phyloP scores from a whole-genome alignment of 768 basidiomycete species.

The Lyophyllum decastes region DNA sequence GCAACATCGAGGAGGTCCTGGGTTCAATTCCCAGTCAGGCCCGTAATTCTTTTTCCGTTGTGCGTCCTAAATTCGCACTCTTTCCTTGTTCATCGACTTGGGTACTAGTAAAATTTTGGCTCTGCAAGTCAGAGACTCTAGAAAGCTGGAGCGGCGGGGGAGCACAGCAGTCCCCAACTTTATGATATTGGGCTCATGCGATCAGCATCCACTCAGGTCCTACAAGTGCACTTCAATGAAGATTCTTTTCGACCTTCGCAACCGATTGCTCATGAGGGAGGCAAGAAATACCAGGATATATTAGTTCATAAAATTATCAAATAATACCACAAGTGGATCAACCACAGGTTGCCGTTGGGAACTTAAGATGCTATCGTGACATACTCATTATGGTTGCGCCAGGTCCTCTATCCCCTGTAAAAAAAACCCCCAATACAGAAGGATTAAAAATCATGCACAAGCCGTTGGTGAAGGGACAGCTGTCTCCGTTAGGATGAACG shows the following conservation, averaged over 20 bases:
- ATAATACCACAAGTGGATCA: background rate
- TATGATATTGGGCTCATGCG: too few species aligned
- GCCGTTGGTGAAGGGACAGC: slow-evolving; percentile 19
- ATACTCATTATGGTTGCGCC: background rate
- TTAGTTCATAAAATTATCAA: background rate
- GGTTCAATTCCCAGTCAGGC: slow-evolving; percentile 88
- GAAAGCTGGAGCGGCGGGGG: too few species aligned
- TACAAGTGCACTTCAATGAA: too few species aligned
- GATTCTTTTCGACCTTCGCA: too few species aligned
- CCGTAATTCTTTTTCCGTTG: slow-evolving; percentile 23
- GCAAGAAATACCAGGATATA: background rate
- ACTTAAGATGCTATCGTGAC: background rate
- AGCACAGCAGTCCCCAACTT: too few species aligned
- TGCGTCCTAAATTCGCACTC: background rate
- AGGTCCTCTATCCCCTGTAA: background rate
- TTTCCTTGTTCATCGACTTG: too few species aligned
- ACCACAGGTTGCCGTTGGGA: background rate
- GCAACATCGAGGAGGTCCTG: slow-evolving; percentile 74
- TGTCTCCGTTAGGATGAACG: slow-evolving; percentile 46
- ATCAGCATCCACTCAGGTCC: too few species aligned
- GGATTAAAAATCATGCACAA: slow-evolving; percentile 1
- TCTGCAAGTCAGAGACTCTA: too few species aligned
- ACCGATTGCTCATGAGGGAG: too few species aligned
- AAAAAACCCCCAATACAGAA: background rate
- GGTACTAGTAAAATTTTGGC: too few species aligned